phyloP scores from a whole-genome alignment of 495 filamentous ascomycete genomes.

The Penicillium maclennaniae region DNA sequence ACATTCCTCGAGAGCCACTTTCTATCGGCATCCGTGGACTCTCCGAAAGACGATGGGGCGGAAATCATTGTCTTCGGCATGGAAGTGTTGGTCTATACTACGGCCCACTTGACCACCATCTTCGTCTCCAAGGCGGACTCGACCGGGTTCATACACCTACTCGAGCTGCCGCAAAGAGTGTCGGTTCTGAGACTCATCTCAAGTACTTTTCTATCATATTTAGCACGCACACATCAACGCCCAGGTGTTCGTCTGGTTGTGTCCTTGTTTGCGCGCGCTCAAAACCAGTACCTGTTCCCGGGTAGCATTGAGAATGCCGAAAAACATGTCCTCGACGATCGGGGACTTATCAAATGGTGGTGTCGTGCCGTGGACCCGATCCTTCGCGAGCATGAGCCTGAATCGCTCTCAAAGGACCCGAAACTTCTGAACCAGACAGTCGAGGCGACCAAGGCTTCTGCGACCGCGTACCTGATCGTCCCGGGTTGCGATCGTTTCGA shows the following conservation, averaged over 20 bases:
- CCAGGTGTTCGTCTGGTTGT: constrained; percentile 71
- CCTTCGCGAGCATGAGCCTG: constrained; percentile 44
- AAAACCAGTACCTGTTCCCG: constrained; percentile 92
- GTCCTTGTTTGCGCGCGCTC: constrained; percentile 87
- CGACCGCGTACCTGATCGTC: constrained; percentile 74
- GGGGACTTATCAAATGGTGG: constrained; percentile 92
- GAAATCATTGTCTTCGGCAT: constrained; percentile 64
- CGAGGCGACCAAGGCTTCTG: constrained; percentile 38
- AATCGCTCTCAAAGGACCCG: constrained; percentile 35
- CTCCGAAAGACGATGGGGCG: constrained; percentile 25
- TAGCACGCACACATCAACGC: constrained; percentile 63
- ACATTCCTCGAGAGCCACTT: constrained; percentile 92
- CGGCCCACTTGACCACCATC: constrained; percentile 72
- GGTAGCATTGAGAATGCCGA: constrained; percentile 77
- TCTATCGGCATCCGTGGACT: constrained; percentile 63
- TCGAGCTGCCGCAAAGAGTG: constrained; percentile 56
- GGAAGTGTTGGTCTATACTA: constrained; percentile 64
- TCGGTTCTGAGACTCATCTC: constrained; percentile 72
- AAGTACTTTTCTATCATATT: constrained; percentile 68
- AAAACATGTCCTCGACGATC: constrained; percentile 93
- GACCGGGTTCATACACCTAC: constrained; percentile 74
- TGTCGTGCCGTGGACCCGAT: constrained; percentile 80
- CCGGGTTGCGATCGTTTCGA: constrained; percentile 80
- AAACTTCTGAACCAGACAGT: constrained; percentile 40
- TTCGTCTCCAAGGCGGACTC: constrained; percentile 98